Base-by-base conservation (phyloP, 2,329 filamentous ascomycete species). In the Chalaropsis thielavioides region DNA sequence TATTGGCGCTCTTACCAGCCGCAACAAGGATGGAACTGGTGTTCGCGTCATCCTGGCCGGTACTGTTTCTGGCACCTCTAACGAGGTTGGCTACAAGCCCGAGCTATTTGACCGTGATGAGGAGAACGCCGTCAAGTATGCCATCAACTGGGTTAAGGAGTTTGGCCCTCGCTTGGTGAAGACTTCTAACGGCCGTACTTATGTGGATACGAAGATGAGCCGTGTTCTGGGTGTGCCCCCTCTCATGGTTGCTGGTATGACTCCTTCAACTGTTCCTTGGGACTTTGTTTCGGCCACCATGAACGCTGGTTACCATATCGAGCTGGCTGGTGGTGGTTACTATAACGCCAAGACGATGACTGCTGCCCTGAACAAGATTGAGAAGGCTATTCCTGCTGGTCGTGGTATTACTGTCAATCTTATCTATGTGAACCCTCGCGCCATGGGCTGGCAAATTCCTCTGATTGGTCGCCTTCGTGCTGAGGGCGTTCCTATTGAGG, bases 21-120 rank as follows among this genome's bases (percentile, higher is more conserved):
- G 94, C 71, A 99, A 97, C 82, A 99, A 99, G 80, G 95, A 99
- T 75, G 94, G 94, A 68, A 97, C 91, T 66, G 94, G 94, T 71
- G 94, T 99, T 43, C 90, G 92, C 68, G 92, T 99, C 69, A 96
- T 99, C 69, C 82, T 99, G 66, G 94, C 91, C 54, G 94, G 95
- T 68, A 83, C 90, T n/a, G 88, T 99, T 71, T 89, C 92, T 71
- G 92, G 92, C 62, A 91, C 91, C 22, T 88, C 95, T 67, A 81
- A 83, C 40, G 94, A 97, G 75, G 88, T 99, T 68, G 94, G 94
- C 64, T 99, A 96, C 81, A 99, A 99, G 81, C 88, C 92, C 1
- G 94, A 99, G 77, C 81, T 99, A 62, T 99, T 99, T 71, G 92
- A 99, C 73, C 88, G 94, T 66, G 94, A 99, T 73, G 90, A 92